phyloP scores from a whole-genome alignment of 2,329 filamentous ascomycete genomes.

The Xylariales sp. region DNA sequence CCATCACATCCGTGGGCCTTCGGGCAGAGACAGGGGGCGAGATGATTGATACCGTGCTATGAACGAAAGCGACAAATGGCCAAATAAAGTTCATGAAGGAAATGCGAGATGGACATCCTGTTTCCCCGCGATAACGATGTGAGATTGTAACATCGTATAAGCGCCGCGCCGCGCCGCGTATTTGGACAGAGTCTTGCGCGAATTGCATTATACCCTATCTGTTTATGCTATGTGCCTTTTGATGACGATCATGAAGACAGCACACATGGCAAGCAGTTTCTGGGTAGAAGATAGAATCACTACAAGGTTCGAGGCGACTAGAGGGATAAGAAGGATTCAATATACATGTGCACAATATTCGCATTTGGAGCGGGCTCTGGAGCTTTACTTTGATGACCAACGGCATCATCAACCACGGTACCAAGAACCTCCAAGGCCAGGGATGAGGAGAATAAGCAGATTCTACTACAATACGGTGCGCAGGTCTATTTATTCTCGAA shows the following conservation, averaged over 20 bases:
- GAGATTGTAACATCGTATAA: slow-evolving; percentile 1
- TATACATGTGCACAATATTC: neutral
- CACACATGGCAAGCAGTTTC: neutral
- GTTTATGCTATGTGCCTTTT: neutral
- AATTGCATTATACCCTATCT: neutral
- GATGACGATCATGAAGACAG: neutral
- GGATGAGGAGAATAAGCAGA: neutral
- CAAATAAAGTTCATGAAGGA: neutral
- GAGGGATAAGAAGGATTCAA: neutral
- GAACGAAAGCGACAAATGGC: neutral
- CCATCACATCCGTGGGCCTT: slow-evolving; percentile 46
- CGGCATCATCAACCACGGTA: neutral
- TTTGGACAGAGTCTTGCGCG: neutral
- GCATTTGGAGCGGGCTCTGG: neutral
- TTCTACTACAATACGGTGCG: slow-evolving; percentile 1
- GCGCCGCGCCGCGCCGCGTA: slow-evolving; percentile 22
- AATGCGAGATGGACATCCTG: slow-evolving; percentile 5
- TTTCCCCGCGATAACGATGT: slow-evolving; percentile 4
- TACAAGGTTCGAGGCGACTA: neutral
- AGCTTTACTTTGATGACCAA: neutral
- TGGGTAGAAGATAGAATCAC: neutral
- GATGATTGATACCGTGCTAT: slow-evolving; percentile 44
- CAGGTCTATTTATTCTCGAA: neutral
- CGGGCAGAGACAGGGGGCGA: slow-evolving; percentile 46
- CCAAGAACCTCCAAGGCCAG: neutral